Evolutionary conservation across 305 asterid genomes (phyloP), one percentile per base, ranked within the genome.

Genomic region (Fraxinus greggii): DNA sequence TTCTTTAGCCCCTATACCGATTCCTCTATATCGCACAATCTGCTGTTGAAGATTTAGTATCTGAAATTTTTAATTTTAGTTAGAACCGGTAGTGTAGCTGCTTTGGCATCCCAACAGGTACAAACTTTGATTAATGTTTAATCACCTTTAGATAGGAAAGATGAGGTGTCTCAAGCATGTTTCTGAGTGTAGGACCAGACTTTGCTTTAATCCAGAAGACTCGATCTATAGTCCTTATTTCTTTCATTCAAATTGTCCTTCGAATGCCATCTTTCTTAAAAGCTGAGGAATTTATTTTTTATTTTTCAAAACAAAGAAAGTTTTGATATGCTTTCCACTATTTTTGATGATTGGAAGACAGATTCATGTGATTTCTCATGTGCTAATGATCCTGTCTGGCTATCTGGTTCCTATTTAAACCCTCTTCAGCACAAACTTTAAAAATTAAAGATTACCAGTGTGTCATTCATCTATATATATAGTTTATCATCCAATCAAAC

Each of bases 281-380:
- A 17, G 28, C 69, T 21, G 28, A 59, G 28, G 69, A 59, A 51
- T 51, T 19, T 7, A 42, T n/a, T 59, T n/a, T 59, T 59, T 19
- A n/a, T 42, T 42, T 42, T 42, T 42, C 54, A 42, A 42, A 5
- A 7, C 7, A 8, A 59, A 19, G 13, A 59, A 59, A 56, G 28
- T 59, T 19, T 59, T 59, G 12, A 7, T 19, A 42, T 19, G 26
- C 69, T 59, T 59, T 59, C 28, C 23, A 63, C 13, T 23, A 61
- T 19, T 19, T 1, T 61, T 61, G 28, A 24, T 24, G 15, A 13
- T 8, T 35, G 72, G 45, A 79, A 81, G 86, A 75, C 87, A 84
- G 51, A 51, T 48, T 33, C 87, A 84, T 86, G 87, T 75, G 85
- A 61, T 28, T 19, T 24, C 56, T 75, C 81, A 79, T 80, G 78